These are phyloP conservation scores for Prunus armeniaca DNA, from an alignment of 306 rosid genomes.

Conservation along the genomic window DNA sequence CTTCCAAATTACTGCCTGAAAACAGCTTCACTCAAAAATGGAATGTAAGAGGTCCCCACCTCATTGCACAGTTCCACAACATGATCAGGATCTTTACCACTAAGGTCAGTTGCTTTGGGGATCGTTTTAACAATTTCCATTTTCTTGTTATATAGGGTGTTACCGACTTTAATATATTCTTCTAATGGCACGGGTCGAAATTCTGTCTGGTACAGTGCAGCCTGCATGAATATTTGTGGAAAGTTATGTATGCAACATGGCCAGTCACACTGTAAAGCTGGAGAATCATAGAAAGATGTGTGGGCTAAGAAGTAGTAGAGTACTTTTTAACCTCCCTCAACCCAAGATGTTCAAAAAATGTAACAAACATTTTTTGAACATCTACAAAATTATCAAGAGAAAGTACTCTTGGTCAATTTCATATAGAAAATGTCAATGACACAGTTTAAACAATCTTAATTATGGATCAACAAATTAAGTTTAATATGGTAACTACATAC, in stretches of 20 bases:
- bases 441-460: not conserved
- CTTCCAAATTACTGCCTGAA: constrained; percentile 20
- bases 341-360: constrained; percentile 16
- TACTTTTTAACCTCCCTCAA: constrained; percentile 8
- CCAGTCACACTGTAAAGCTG: constrained; percentile 10
- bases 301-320: not conserved
- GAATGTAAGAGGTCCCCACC: constrained; percentile 39
- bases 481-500: not conserved
- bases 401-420: constrained; percentile 1
- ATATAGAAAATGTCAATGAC: not conserved
- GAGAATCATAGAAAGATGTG: constrained; percentile 14
- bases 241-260: constrained; percentile 19
- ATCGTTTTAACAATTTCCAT: constrained; percentile 79
- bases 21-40: constrained; percentile 15
- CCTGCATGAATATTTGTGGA: constrained; percentile 54
- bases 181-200: constrained; percentile 97
- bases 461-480: not conserved
- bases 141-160: constrained; percentile 67
- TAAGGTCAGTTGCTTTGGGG: constrained; percentile 67
- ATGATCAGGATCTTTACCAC: constrained; percentile 98
- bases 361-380: not conserved
- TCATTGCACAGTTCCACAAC: constrained; percentile 94
- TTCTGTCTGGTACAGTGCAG: constrained; percentile 91
- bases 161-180: constrained; percentile 91
- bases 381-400: not conserved